phyloP scores from a whole-genome alignment of 306 rosid genomes.

The Castanospermum australe region DNA sequence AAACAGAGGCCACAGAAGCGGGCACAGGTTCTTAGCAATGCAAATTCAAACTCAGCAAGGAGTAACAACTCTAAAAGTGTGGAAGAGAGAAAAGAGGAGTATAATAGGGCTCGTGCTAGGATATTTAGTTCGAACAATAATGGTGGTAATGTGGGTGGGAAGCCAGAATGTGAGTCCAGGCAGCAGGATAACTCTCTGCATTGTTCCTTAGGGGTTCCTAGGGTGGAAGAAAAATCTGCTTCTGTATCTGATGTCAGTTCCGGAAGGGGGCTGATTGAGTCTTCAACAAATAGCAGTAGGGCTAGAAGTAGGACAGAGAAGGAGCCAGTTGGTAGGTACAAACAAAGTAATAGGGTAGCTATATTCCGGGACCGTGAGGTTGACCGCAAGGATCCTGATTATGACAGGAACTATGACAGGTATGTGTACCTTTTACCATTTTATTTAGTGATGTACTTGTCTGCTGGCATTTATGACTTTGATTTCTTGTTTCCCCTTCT shows the following conservation, averaged over 20 bases:
- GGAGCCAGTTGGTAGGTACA: constrained; percentile 77
- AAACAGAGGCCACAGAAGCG: constrained; percentile 89
- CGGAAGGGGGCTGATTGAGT: constrained; percentile 54
- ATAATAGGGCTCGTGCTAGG: constrained; percentile 95
- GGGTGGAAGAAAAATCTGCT: constrained; percentile 62
- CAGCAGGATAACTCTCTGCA: constrained; percentile 58
- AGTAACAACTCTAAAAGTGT: constrained; percentile 71
- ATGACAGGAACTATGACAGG: constrained; percentile 92
- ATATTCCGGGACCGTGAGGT: constrained; percentile 90
- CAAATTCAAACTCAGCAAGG: constrained; percentile 54
- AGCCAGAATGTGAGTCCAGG: constrained; percentile 63
- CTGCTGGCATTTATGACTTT: background rate
- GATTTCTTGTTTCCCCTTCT: background rate
- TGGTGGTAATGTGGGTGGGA: constrained; percentile 49
- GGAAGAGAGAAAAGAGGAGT: constrained; percentile 98
- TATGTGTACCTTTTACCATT: constrained; percentile 17
- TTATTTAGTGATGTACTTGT: background rate
- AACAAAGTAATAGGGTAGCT: constrained; percentile 82
- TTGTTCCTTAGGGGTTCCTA: constrained; percentile 50
- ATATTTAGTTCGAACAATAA: constrained; percentile 68
- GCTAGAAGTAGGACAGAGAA: constrained; percentile 85
- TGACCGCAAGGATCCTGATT: constrained; percentile 97
- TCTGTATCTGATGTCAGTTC: constrained; percentile 59
- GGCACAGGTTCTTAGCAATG: constrained; percentile 39
- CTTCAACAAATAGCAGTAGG: constrained; percentile 64